phyloP scores from a whole-genome alignment of 2,329 filamentous ascomycete species.

The Fusarium staphyleae region DNA sequence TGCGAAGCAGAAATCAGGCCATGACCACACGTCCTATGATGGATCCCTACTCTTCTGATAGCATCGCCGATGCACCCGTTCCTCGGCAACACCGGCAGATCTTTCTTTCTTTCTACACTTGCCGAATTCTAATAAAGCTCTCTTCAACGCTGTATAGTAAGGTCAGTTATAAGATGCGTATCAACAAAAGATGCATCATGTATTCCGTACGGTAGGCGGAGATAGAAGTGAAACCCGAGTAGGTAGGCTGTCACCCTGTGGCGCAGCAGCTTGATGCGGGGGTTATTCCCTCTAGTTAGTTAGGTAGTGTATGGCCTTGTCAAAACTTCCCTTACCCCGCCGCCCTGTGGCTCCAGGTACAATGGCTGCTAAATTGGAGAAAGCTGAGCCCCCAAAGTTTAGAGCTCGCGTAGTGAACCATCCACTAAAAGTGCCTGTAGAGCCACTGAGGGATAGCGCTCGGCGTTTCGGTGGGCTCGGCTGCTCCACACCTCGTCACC shows the following conservation, averaged over 20 bases:
- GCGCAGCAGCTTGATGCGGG: slow-evolving; percentile 21
- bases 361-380: slow-evolving; percentile 37
- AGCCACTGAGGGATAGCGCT: slow-evolving; percentile 12
- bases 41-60: slow-evolving; percentile 21
- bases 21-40: slow-evolving; percentile 4
- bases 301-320: background rate
- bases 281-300: background rate
- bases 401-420: slow-evolving; percentile 1
- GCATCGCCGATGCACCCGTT: slow-evolving; percentile 22
- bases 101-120: background rate
- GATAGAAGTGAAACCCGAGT: slow-evolving; percentile 10
- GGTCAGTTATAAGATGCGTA: background rate
- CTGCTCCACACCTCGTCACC: slow-evolving; percentile 37
- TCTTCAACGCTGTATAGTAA: background rate
- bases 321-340: slow-evolving; percentile 22
- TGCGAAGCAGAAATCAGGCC: slow-evolving; percentile 28
- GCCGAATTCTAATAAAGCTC: background rate
- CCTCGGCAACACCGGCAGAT: slow-evolving; percentile 34
- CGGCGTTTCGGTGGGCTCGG: slow-evolving; percentile 10
- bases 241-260: slow-evolving; percentile 7
- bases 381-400: background rate
- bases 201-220: slow-evolving; percentile 11
- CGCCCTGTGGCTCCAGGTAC: slow-evolving; percentile 9
- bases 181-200: slow-evolving; percentile 1
- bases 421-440: slow-evolving; percentile 18